These are phyloP conservation scores for Botryosphaeria agaves DNA, from an alignment of 2,329 filamentous ascomycete species.

Conservation along the genomic window DNA sequence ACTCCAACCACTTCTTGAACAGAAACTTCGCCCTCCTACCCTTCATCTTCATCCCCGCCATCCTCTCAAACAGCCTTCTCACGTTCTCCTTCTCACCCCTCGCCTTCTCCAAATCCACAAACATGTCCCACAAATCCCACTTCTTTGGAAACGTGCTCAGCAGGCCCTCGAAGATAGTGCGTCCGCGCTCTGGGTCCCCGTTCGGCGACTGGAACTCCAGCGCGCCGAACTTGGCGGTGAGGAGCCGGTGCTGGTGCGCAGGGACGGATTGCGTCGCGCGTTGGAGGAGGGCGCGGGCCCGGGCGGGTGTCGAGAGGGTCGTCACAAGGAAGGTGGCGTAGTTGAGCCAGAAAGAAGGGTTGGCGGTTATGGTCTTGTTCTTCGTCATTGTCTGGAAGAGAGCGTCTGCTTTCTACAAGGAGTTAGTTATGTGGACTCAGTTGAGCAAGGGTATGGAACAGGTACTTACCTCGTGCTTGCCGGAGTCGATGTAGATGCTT, in stretches of 20 bases:
- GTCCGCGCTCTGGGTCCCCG: conserved; percentile 76
- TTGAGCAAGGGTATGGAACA: not conserved
- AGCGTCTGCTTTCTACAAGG: conserved; percentile 59
- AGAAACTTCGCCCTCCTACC: conserved; percentile 67
- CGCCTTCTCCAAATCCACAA: conserved; percentile 62
- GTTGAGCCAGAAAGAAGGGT: conserved; percentile 75
- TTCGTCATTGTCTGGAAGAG: conserved; percentile 77
- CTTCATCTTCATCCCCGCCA: conserved; percentile 50
- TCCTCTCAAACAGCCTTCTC: conserved; percentile 67
- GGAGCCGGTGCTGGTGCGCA: conserved; percentile 46
- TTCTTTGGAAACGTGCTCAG: conserved; percentile 75
- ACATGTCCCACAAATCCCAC: conserved; percentile 82
- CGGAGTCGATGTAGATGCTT: conserved; percentile 88
- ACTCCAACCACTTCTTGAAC: conserved; percentile 84
- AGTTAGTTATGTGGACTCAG: conserved; percentile 7
- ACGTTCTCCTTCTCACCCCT: conserved; percentile 41
- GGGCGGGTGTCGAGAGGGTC: conserved; percentile 49
- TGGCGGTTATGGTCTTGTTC: conserved; percentile 63
- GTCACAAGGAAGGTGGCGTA: conserved; percentile 88
- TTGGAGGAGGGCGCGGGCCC: conserved; percentile 59
- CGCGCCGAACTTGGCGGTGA: conserved; percentile 76
- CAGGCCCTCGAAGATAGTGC: conserved; percentile 85
- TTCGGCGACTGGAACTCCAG: conserved; percentile 76
- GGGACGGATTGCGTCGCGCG: conserved; percentile 76
- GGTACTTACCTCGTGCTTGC: conserved; percentile 57